Evolutionary conservation across 257 asterid genomes (phyloP).

Genomic region (Orobanche coerulescens): DNA sequence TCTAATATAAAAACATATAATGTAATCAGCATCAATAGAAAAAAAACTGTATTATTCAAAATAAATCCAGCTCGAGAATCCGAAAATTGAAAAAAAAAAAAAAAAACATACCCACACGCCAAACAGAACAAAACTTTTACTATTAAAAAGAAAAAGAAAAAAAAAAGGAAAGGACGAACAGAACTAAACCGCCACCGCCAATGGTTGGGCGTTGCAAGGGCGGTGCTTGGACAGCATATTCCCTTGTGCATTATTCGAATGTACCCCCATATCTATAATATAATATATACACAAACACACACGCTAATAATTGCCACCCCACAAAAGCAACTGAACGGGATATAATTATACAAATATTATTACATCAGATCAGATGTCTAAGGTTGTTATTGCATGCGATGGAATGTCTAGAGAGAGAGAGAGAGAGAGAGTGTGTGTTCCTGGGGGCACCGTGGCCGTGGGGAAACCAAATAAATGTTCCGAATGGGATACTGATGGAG

Average conservation of each 20-base stretch:
- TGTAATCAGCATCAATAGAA: neutral
- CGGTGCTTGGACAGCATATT: slow-evolving; percentile 55
- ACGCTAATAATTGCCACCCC: slow-evolving; percentile 25
- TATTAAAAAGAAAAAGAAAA: too few species aligned
- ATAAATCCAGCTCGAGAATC: slow-evolving; percentile 31
- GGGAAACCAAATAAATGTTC: neutral
- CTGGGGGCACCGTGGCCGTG: slow-evolving; percentile 16
- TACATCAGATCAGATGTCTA: neutral
- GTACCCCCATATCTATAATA: slow-evolving; percentile 31
- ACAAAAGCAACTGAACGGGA: neutral
- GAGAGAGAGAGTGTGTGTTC: slow-evolving; percentile 2
- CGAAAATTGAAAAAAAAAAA: neutral
- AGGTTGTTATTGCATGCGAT: slow-evolving; percentile 7
- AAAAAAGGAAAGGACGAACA: too few species aligned
- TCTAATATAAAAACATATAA: slow-evolving; percentile 1
- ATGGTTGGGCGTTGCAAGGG: slow-evolving; percentile 30
- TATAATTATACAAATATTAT: slow-evolving; percentile 8
- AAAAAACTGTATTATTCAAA: neutral
- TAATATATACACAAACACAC: slow-evolving; percentile 8
- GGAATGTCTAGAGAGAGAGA: slow-evolving; percentile 12
- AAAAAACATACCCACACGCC: slow-evolving; percentile 40
- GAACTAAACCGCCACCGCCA: too few species aligned
- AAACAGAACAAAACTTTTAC: slow-evolving; percentile 32
- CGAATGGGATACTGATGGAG: neutral
- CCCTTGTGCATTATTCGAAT: slow-evolving; percentile 52